Conservation (phyloP, 305 asterid genomes). For the Rubia occidens region DNA sequence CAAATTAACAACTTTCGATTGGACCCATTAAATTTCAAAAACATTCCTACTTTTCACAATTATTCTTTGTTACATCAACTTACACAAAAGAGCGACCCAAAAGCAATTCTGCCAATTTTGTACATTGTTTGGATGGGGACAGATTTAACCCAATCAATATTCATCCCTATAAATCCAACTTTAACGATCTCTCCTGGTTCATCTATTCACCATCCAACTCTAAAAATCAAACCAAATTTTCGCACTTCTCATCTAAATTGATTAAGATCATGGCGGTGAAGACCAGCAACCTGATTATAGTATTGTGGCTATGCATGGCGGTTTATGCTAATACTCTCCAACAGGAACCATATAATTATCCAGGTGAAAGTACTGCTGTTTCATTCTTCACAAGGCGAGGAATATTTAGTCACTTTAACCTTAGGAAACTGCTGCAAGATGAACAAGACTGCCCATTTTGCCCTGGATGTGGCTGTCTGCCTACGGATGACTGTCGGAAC, state of each 20-base stretch:
- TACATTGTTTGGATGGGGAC: neutral
- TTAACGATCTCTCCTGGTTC: too few relatives aligned
- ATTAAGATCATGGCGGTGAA: neutral
- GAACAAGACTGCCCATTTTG: neutral
- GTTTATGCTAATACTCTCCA: neutral
- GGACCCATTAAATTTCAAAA: too few relatives aligned
- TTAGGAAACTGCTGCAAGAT: neutral
- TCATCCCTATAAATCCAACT: neutral
- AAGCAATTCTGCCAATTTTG: too few relatives aligned
- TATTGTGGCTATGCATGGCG: neutral
- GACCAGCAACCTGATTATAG: neutral
- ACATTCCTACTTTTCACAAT: too few relatives aligned
- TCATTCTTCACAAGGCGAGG: neutral
- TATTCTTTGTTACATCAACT: too few relatives aligned
- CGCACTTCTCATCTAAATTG: neutral
- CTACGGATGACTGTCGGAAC: neutral
- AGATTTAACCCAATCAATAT: neutral
- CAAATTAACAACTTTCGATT: too few relatives aligned
- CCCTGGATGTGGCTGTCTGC: constrained; percentile 5
- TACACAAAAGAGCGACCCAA: too few relatives aligned
- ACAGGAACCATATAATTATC: too few relatives aligned
- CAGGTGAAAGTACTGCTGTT: neutral
- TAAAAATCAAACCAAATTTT: neutral
- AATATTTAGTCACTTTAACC: neutral
- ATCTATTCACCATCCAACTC: too few relatives aligned